phyloP scores from a whole-genome alignment of 176 grass and related monocot species.

The Oryza glaberrima region DNA sequence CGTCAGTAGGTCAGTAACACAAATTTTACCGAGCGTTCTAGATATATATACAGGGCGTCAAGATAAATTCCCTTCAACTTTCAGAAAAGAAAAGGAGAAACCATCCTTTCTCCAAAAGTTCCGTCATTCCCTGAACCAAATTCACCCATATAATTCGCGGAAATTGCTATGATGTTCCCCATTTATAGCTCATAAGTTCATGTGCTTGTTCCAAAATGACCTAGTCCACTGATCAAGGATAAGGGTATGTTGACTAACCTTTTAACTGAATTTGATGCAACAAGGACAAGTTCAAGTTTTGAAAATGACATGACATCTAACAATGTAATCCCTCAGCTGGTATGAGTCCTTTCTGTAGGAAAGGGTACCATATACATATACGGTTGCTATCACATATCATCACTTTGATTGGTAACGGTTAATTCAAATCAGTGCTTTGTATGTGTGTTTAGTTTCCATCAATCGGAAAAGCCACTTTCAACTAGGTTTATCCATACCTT shows the following conservation, averaged over 20 bases:
- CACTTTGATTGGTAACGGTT: not conserved
- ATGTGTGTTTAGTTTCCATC: constrained; percentile 1
- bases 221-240: not conserved
- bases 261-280: constrained; percentile 12
- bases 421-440: not conserved
- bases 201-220: not conserved
- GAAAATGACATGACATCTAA: constrained; percentile 2
- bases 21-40: not conserved
- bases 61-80: no score
- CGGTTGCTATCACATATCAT: not conserved
- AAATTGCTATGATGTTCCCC: not conserved
- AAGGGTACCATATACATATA: not conserved
- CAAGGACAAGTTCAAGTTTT: not conserved
- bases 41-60: no score
- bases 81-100: no score
- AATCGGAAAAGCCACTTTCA: constrained; percentile 5
- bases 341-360: not conserved
- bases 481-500: not conserved
- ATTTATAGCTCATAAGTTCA: constrained; percentile 7
- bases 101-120: not conserved
- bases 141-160: not conserved
- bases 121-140: not conserved
- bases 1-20: not conserved
- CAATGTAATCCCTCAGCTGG: constrained; percentile 17
- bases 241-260: not conserved